Conservation (phyloP, 2,329 filamentous ascomycete genomes). For the Ophiosphaerella narmari region DNA sequence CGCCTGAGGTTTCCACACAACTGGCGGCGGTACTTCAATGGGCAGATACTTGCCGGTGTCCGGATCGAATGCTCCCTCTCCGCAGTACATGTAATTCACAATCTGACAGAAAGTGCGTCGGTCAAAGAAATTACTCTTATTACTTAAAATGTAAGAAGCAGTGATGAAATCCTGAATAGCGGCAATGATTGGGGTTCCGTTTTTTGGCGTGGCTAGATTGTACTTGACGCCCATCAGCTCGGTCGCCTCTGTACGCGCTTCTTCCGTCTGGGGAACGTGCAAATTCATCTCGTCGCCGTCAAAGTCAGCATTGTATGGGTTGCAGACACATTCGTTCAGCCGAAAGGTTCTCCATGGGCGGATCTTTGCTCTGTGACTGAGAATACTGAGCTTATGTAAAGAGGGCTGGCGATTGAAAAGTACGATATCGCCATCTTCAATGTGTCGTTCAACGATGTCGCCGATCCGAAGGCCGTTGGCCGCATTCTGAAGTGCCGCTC, state of each 20-base stretch:
- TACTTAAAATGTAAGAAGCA: constrained; percentile 85
- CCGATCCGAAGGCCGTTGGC: constrained; percentile 78
- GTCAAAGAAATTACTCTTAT: constrained; percentile 92
- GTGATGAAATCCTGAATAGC: constrained; percentile 99
- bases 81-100: constrained; percentile 91
- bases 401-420: constrained; percentile 98
- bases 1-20: constrained; percentile 80
- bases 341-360: constrained; percentile 95
- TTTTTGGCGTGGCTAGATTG: constrained; percentile 94
- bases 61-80: constrained; percentile 58
- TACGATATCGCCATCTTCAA: constrained; percentile 94
- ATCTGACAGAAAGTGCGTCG: constrained; percentile 86
- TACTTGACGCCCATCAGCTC: constrained; percentile 98
- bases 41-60: constrained; percentile 58
- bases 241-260: constrained; percentile 91
- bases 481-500: constrained; percentile 70
- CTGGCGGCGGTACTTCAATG: constrained; percentile 84
- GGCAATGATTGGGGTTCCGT: constrained; percentile 96
- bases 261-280: constrained; percentile 96
- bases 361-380: constrained; percentile 91
- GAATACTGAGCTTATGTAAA: constrained; percentile 97
- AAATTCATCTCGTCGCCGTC: constrained; percentile 99
- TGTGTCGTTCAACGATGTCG: constrained; percentile 89
- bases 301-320: constrained; percentile 98
- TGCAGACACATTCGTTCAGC: constrained; percentile 97